Conservation (phyloP, 768 basidiomycete species). For the Collybia sordida region DNA sequence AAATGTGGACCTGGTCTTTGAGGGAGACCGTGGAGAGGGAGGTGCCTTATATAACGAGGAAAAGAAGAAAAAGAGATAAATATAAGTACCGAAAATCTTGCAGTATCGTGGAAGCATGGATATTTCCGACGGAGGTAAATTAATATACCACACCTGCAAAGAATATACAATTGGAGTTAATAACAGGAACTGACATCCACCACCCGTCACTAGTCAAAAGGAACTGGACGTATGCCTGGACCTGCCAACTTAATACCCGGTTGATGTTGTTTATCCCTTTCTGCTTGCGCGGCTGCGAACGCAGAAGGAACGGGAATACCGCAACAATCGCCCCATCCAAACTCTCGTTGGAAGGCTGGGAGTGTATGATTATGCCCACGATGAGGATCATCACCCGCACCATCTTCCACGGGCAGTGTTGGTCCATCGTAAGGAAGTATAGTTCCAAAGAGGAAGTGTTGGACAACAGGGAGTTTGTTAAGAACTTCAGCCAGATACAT, state of each 20-base stretch:
- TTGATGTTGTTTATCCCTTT: slow-evolving; percentile 38
- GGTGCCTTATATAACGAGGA: too few species aligned
- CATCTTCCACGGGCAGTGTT: slow-evolving; percentile 27
- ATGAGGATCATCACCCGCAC: slow-evolving; percentile 36
- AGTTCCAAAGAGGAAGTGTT: slow-evolving; percentile 94
- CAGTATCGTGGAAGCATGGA: too few species aligned
- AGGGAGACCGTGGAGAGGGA: too few species aligned
- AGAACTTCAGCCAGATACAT: slow-evolving; percentile 97
- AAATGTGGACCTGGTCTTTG: too few species aligned
- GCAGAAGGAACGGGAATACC: slow-evolving; percentile 84
- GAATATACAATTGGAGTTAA: too few species aligned
- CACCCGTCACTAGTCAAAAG: slow-evolving; percentile 58
- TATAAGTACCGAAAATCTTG: too few species aligned
- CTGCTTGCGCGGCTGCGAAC: slow-evolving; percentile 71
- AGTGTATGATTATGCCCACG: slow-evolving; percentile 49
- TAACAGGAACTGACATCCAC: too few species aligned
- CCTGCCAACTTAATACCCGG: slow-evolving; percentile 47
- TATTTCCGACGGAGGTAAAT: too few species aligned
- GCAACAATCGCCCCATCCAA: slow-evolving; percentile 89
- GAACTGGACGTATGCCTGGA: slow-evolving; percentile 71
- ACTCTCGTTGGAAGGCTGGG: slow-evolving; percentile 45
- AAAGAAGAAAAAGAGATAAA: too few species aligned
- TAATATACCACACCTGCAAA: too few species aligned
- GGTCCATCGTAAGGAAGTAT: slow-evolving; percentile 71
- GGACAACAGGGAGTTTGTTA: slow-evolving; percentile 91